Base-by-base conservation (phyloP, 1,284 basidiomycete species). In the Apiotrichum porosum region DNA sequence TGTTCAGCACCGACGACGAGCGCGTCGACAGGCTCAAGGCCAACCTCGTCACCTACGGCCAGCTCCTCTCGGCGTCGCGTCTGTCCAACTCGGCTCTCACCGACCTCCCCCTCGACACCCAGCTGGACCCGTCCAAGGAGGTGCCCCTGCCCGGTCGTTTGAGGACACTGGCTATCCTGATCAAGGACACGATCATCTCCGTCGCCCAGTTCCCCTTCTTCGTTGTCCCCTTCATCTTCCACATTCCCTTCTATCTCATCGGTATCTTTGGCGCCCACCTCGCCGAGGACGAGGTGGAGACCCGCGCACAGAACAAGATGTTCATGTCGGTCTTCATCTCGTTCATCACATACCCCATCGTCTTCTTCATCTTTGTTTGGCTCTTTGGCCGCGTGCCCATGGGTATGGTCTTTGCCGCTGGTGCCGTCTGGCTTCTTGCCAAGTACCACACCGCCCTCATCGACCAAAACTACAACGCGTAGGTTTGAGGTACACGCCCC, bases 291-390 rank as follows among this genome's bases (percentile, higher is more conserved):
- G 92, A 97, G 70, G 30, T 71, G 36, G 91, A 94, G 71, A 86
- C 87, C 5, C 86, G 89, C 71, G 91, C 90, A 31, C 88, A 93
- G 76, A 92, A 86, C 75, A 93, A 95, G 76, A 82, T 93, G 35
- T 82, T 86, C 13, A 83, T 92, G 57, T 88, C 88, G 1, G 68
- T 94, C 21, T 63, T 92, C 39, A 79, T 89, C 42, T 75, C 85
- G 37, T 66, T 87, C 53, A 67, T 88, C 59, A 82, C 85, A 36
- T 94, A 93, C 74, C 84, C 88, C n/a, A 68, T 81, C 17, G 71
- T 83, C 28, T 94, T 94, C 75, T 82, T 87, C 68, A 80, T 83
- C 58, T 74, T 92, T 17, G 92, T 88, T 86, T 82, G 83, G 13
- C 68, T 90, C 31, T 79, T 93, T 51, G 79, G 80, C 74, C 85